Conservation (phyloP, 495 filamentous ascomycete genomes). For the Xylaria flabelliformis region DNA sequence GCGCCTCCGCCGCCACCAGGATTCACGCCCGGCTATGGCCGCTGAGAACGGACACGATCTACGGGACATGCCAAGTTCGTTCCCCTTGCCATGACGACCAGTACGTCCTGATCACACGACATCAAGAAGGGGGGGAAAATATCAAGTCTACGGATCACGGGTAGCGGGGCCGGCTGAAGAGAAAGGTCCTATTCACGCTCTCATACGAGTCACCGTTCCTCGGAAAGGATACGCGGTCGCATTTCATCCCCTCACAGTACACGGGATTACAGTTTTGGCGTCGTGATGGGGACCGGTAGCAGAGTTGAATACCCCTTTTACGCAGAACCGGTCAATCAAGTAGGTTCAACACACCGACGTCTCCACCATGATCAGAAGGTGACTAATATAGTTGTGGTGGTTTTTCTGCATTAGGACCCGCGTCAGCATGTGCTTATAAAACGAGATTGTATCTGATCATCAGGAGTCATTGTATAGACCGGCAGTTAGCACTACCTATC, state of each 20-base stretch:
- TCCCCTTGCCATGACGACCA: background rate
- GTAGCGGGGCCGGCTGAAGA: background rate
- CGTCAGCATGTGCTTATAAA: constrained; percentile 6
- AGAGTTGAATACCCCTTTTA: background rate
- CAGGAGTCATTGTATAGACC: background rate
- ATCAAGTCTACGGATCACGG: background rate
- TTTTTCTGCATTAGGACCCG: constrained; percentile 16
- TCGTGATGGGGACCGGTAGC: background rate
- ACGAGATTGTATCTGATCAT: background rate
- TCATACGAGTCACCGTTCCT: background rate
- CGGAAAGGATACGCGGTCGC: background rate
- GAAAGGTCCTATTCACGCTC: background rate
- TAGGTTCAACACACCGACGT: constrained; percentile 21
- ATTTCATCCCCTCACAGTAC: background rate
- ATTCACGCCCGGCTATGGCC: constrained; percentile 50
- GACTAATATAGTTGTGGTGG: constrained; percentile 25
- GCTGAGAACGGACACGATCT: constrained; percentile 27
- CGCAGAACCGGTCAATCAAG: constrained; percentile 20
- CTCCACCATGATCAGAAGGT: constrained; percentile 19
- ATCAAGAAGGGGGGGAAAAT: background rate
- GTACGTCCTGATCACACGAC: background rate
- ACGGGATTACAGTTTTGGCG: background rate
- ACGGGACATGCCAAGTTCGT: background rate
- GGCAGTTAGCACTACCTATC: background rate
- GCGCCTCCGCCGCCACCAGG: constrained; percentile 54